These are phyloP conservation scores for Catenaria anguillulae DNA, from an alignment of 371 early-diverging fungal genomes.

Conservation along the genomic window DNA sequence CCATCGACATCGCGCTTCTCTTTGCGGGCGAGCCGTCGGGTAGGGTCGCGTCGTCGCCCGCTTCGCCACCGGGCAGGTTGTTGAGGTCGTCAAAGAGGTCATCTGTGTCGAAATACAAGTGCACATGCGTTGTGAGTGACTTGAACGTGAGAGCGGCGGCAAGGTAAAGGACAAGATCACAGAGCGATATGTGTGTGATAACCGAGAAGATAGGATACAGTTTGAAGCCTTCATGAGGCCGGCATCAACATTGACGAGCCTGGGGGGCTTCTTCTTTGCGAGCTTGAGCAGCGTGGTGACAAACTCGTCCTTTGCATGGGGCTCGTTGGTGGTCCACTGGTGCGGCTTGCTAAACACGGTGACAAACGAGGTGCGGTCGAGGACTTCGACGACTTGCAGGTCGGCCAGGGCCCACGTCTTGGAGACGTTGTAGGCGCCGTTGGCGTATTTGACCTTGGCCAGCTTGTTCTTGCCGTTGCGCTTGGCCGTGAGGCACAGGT, in stretches of 20 bases:
- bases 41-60: no score
- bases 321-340: neutral
- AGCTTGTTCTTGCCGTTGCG: neutral
- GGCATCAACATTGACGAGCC: neutral
- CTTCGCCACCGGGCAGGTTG: no score
- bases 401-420: neutral
- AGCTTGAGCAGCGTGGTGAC: neutral
- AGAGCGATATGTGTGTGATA: no score
- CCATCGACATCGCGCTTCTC: no score
- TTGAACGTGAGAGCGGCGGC: no score
- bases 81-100: no score
- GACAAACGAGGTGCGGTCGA: neutral
- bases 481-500: neutral
- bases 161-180: neutral
- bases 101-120: no score
- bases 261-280: neutral
- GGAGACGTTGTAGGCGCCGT: neutral
- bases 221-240: conserved; percentile 1
- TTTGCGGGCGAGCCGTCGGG: no score
- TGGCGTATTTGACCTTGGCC: neutral
- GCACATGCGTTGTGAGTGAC: no score
- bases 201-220: no score
- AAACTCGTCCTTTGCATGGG: conserved; percentile 1
- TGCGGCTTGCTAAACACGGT: neutral
- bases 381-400: neutral